Percentiles rank a stretch among this genome's conserved stretches.
Evolutionary conservation across 495 filamentous ascomycete genomes (phyloP).

Genomic region (Pseudoneurospora amorphoporcata): DNA sequence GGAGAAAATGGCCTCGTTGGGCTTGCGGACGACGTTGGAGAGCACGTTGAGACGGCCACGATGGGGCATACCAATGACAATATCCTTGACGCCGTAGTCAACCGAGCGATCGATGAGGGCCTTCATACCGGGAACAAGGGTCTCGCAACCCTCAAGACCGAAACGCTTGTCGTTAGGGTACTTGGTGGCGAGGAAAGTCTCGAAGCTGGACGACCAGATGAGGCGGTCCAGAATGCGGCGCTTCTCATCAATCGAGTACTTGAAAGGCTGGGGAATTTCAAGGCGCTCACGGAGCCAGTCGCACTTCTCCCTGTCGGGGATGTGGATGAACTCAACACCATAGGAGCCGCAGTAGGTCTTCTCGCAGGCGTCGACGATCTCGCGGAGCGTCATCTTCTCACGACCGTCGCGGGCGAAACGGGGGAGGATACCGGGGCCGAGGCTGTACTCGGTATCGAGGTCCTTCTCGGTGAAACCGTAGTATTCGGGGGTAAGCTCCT

Average conservation of each 20-base stretch:
- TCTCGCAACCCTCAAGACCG: conserved; percentile 93
- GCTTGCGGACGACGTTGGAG: conserved; percentile 96
- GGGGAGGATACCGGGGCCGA: conserved; percentile 92
- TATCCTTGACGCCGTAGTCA: conserved; percentile 96
- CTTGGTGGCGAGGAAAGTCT: conserved; percentile 87
- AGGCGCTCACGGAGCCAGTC: conserved; percentile 94
- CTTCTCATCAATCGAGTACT: conserved; percentile 95
- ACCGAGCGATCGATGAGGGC: conserved; percentile 95
- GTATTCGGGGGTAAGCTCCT: conserved; percentile 84
- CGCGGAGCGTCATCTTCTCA: conserved; percentile 91
- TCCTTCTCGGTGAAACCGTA: conserved; percentile 94
- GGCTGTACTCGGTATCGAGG: conserved; percentile 79
- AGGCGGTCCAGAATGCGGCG: conserved; percentile 91
- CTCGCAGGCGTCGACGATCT: conserved; percentile 90
- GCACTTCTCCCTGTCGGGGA: conserved; percentile 92
- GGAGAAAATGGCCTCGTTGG: conserved; percentile 98
- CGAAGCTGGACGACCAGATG: conserved; percentile 97
- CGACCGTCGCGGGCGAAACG: conserved; percentile 79
- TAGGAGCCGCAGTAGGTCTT: conserved; percentile 93
- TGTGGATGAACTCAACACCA: conserved; percentile 97
- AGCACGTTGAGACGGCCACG: conserved; percentile 96
- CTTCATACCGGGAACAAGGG: conserved; percentile 97
- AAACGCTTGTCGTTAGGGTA: conserved; percentile 99
- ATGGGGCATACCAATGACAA: conserved; percentile 98
- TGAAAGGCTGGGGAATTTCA: conserved; percentile 88